Base-by-base conservation (phyloP, 2,329 filamentous ascomycete species). In the Aspergillus puulaauensis region DNA sequence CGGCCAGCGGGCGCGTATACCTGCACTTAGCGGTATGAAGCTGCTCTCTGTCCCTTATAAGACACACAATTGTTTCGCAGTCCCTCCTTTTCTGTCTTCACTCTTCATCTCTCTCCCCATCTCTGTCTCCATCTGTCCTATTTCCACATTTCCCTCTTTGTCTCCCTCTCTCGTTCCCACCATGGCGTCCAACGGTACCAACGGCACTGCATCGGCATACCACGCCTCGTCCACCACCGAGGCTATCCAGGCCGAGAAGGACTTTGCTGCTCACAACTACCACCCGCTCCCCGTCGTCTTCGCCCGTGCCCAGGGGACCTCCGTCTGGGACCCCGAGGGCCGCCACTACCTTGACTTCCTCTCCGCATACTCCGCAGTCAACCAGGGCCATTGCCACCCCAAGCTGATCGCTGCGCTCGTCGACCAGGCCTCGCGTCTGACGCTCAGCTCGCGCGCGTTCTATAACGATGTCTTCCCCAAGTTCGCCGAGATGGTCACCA, bases 401-500 rank as follows among this genome's bases (percentile, higher is more conserved):
- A 93, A 96, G 79, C 87, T 98, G 57, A 87, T 99, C 73, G 93
- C 93, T 76, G 90, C 93, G 14, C 82, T 99, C 60, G 87, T 86
- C 39, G 91, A 96, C 65, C 95, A 99, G 80, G 95, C 95, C 48
- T 85, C 88, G 64, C 89, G 92, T 40, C 80, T 98, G 70, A 97
- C 93, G 0, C 85, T 98, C 65, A 96, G 91, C 77, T 96, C 92
- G 61, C 87, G 93, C 61, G 95, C 95, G 52, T 99, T 98, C 80
- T 89, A 98, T 83, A 99, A 98, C 75, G 93, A 98, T 80, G 95
- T 98, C 62, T 98, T 98, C 79, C 93, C 93, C 58, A 87, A 89
- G 64, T 98, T 96, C 82, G 93, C 93, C 6, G 89, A 96, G 78
- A 96, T 95, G 78, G 88, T 96, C 63, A 93, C 90, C 66, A 79